Percentiles rank a stretch among this genome's conserved stretches.
These are phyloP conservation scores for Fusarium begoniae DNA, from an alignment of 2,329 filamentous ascomycete genomes.

Conservation along the genomic window DNA sequence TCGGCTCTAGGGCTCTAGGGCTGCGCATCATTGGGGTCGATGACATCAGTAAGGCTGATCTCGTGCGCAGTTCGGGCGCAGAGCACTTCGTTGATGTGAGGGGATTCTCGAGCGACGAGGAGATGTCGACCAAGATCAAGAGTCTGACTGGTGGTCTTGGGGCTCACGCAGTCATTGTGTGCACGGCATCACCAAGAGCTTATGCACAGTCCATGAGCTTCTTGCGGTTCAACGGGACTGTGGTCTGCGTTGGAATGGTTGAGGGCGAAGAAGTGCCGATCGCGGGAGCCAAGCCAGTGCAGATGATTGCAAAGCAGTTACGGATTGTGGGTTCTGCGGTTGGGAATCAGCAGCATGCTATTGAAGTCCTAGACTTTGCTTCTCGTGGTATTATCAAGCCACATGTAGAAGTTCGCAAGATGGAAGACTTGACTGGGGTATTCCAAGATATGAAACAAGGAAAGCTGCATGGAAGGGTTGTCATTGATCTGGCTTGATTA, in stretches of 20 bases:
- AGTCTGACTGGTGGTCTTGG: accelerated
- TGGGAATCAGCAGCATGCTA: neutral
- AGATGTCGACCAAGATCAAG: neutral
- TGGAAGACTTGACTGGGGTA: neutral
- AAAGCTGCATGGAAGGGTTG: neutral
- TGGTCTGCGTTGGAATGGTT: neutral
- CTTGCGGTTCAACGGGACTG: neutral
- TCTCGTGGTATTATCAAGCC: neutral
- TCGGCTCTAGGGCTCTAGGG: neutral
- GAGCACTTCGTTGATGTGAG: neutral
- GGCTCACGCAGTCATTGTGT: neutral
- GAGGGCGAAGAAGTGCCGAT: accelerated
- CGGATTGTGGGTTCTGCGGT: neutral
- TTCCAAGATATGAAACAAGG: neutral
- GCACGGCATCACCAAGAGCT: accelerated
- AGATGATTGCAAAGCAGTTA: neutral
- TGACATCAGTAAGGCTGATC: neutral
- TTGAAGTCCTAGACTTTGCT: accelerated
- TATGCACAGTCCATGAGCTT: neutral
- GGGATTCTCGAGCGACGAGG: neutral
- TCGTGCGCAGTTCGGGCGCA: accelerated
- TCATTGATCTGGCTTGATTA: neutral
- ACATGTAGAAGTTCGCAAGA: neutral
- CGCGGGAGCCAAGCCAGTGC: neutral
- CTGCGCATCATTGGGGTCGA: accelerated